Conservation (phyloP, 1,284 basidiomycete species). For the Somion occarium region DNA sequence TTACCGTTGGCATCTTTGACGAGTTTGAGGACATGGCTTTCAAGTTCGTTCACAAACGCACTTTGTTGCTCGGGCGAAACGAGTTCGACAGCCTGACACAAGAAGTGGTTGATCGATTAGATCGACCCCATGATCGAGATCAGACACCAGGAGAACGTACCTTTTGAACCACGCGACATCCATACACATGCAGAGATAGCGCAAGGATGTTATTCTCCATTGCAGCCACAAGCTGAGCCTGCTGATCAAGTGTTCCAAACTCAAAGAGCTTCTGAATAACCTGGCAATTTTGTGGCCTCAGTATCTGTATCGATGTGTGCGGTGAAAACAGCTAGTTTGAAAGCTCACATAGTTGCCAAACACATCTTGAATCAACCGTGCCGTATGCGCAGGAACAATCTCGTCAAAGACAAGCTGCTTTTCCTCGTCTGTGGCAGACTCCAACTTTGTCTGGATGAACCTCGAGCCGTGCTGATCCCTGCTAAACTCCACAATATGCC, state of each 20-base stretch:
- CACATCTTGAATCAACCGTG: constrained; percentile 87
- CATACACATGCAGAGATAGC: constrained; percentile 92
- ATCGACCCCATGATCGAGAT: background rate
- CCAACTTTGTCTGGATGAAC: constrained; percentile 85
- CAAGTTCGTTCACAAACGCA: constrained; percentile 75
- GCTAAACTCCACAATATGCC: constrained; percentile 89
- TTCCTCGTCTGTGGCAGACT: constrained; percentile 73
- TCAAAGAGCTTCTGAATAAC: constrained; percentile 96
- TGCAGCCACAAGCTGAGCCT: constrained; percentile 62
- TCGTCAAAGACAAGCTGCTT: constrained; percentile 87
- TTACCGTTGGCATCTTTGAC: constrained; percentile 95
- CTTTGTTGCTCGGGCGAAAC: constrained; percentile 76
- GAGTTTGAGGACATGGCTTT: constrained; percentile 79
- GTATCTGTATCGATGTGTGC: background rate
- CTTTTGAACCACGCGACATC: constrained; percentile 90
- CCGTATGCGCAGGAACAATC: constrained; percentile 73
- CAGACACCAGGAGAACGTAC: constrained; percentile 30
- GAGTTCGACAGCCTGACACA: constrained; percentile 75
- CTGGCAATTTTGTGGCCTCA: constrained; percentile 32
- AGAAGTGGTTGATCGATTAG: constrained; percentile 11
- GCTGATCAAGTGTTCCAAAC: constrained; percentile 77
- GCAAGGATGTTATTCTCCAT: constrained; percentile 81
- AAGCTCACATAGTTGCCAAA: constrained; percentile 90
- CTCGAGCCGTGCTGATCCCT: constrained; percentile 93
- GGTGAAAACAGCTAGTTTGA: constrained; percentile 6